phyloP scores from a whole-genome alignment of 352 stramenopile genomes.

The Pythium graminicola region DNA sequence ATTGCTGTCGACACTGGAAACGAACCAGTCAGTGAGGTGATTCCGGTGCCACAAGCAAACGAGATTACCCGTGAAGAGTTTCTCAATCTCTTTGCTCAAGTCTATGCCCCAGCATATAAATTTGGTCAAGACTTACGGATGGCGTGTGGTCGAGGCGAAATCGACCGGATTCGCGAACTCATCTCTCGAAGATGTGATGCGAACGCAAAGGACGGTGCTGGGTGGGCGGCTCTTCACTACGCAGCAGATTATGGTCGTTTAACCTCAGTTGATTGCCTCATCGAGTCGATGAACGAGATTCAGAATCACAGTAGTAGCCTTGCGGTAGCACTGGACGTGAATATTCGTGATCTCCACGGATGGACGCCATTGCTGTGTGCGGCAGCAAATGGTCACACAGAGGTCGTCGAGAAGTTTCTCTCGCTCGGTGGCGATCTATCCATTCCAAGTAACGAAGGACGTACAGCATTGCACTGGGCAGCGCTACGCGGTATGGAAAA shows the following conservation, averaged over 20 bases:
- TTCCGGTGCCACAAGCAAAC: not conserved
- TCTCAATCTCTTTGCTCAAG: slow-evolving; percentile 47
- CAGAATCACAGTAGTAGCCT: slow-evolving; percentile 8
- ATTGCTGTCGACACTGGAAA: not conserved
- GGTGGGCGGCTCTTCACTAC: slow-evolving; percentile 63
- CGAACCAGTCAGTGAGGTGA: slow-evolving; percentile 2
- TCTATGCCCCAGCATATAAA: slow-evolving; percentile 68
- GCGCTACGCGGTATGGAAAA: slow-evolving; percentile 40
- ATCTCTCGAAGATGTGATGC: slow-evolving; percentile 53
- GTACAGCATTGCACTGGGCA: slow-evolving; percentile 65
- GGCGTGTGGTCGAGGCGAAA: slow-evolving; percentile 46
- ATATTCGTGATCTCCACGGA: slow-evolving; percentile 39
- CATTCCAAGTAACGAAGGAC: slow-evolving; percentile 33
- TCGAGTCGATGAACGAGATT: slow-evolving; percentile 14
- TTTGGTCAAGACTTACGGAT: slow-evolving; percentile 58
- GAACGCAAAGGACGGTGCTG: slow-evolving; percentile 53
- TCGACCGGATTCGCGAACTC: slow-evolving; percentile 36
- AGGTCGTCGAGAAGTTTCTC: slow-evolving; percentile 36
- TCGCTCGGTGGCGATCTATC: slow-evolving; percentile 32
- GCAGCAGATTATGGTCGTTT: slow-evolving; percentile 55
- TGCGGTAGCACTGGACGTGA: slow-evolving; percentile 25
- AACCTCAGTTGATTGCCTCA: slow-evolving; percentile 33
- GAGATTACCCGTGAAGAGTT: slow-evolving; percentile 30
- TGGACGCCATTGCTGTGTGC: slow-evolving; percentile 58
- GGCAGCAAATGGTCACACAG: slow-evolving; percentile 44